Conservation (phyloP, 2,329 filamentous ascomycete species). For the Graphilbum ipis-grandicollis region DNA sequence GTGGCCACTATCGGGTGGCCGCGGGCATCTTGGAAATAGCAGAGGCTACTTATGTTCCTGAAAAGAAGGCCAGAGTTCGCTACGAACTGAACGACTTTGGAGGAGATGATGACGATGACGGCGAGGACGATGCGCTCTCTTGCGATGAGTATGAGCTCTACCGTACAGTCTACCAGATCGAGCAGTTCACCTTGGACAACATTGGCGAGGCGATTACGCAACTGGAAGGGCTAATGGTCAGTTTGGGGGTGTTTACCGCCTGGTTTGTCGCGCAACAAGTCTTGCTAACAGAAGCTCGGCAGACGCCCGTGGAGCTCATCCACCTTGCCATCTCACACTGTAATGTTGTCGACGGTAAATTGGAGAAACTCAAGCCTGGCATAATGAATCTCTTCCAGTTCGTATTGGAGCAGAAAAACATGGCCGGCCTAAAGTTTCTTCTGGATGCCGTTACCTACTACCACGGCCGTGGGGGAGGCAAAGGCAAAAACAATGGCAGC, state of each 20-base stretch:
- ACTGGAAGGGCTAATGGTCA: conserved; percentile 40
- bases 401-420: conserved; percentile 34
- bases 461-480: too few relatives aligned
- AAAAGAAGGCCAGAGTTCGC: conserved; percentile 30
- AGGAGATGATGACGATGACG: conserved; percentile 17
- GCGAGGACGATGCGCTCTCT: too few relatives aligned
- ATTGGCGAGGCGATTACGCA: conserved; percentile 51
- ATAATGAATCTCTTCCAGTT: conserved; percentile 28
- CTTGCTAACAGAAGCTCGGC: too few relatives aligned
- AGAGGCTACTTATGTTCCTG: conserved; percentile 46
- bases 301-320: conserved; percentile 36
- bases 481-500: conserved; percentile 11
- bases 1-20: conserved; percentile 47
- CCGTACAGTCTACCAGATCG: conserved; percentile 42
- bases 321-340: neutral
- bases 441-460: conserved; percentile 32
- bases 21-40: conserved; percentile 52
- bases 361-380: neutral
- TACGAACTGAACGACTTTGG: conserved; percentile 28
- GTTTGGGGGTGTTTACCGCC: neutral
- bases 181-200: conserved; percentile 59
- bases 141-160: conserved; percentile 25
- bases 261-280: neutral
- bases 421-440: conserved; percentile 34
- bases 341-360: neutral